These are phyloP conservation scores for Ascochyta pisi DNA, from an alignment of 2,329 filamentous ascomycete species.

Conservation along the genomic window DNA sequence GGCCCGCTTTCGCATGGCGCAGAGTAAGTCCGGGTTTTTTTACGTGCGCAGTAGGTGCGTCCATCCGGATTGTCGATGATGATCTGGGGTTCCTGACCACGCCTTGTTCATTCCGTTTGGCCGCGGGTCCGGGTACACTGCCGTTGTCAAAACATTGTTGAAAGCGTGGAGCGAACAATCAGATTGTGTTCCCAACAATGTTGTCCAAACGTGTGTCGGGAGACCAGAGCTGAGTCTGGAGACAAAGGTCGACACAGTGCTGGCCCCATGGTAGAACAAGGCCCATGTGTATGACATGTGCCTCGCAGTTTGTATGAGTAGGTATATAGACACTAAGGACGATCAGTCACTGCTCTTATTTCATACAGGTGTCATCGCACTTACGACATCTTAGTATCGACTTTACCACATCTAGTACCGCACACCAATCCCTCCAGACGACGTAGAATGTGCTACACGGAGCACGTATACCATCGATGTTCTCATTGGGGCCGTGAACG, in stretches of 20 bases:
- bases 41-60: neutral
- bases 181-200: conserved; percentile 11
- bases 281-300: neutral
- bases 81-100: neutral
- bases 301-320: conserved; percentile 4
- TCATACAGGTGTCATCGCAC: neutral
- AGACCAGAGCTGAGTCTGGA: neutral
- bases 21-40: neutral
- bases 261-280: neutral
- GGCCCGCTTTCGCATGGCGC: neutral
- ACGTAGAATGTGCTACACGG: conserved; percentile 39
- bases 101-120: neutral
- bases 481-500: conserved; percentile 40
- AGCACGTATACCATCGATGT: conserved; percentile 43
- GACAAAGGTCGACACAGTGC: conserved; percentile 8
- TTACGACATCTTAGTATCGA: neutral
- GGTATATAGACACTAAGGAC: neutral
- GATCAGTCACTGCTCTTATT: conserved; percentile 5
- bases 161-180: conserved; percentile 6
- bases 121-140: neutral
- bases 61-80: neutral
- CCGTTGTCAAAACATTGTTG: conserved; percentile 4
- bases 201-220: conserved; percentile 13
- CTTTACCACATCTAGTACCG: neutral
- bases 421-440: neutral